Base-by-base conservation (phyloP, 2,329 filamentous ascomycete species). In the Fusarium armeniacum region DNA sequence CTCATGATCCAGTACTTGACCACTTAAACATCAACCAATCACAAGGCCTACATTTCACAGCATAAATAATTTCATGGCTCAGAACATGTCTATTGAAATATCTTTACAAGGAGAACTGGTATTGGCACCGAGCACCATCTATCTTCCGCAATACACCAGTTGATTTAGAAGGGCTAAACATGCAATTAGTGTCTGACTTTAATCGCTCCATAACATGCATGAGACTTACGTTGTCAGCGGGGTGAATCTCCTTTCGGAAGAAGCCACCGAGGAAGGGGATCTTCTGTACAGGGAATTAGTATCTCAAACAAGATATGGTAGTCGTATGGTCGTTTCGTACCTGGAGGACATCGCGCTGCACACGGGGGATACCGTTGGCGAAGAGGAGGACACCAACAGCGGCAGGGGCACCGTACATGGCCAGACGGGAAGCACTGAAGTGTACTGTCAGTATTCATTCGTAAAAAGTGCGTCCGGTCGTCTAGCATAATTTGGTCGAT, bases 221-320 rank as follows among this genome's bases (percentile, higher is more conserved):
- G 32, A 80, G 13, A 84, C 87, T 82, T 74, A 90, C 88, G 81
- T 89, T 90, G 81, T 90, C 88, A 64, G 87, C 86, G 63, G 88
- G 81, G 72, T 86, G 84, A 71, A 87, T 73, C 76, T 87, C 81
- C 77, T 85, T 84, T 73, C 82, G 73, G 78, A 84, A 90, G 79
- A 83, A 80, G 50, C 74, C 66, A 69, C 83, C 83, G 63, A 90
- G 69, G 72, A 87, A 65, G 70, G 88, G 88, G 22, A 90, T 68
- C 78, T 87, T 86, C 86, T 89, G 68, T 24, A 45, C 35, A 28
- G 44, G 16, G 52, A 51, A 65, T 81, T 28, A 81, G 73, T 58
- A 33, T 35, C 55, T 13, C 4, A 35, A 22, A 10, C 7, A 12
- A 16, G 9, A 16, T n/a, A 13, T 10, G 5, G 7, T 1, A 5